These are phyloP conservation scores for Castanea crenata DNA, from an alignment of 306 rosid species.

Conservation along the genomic window DNA sequence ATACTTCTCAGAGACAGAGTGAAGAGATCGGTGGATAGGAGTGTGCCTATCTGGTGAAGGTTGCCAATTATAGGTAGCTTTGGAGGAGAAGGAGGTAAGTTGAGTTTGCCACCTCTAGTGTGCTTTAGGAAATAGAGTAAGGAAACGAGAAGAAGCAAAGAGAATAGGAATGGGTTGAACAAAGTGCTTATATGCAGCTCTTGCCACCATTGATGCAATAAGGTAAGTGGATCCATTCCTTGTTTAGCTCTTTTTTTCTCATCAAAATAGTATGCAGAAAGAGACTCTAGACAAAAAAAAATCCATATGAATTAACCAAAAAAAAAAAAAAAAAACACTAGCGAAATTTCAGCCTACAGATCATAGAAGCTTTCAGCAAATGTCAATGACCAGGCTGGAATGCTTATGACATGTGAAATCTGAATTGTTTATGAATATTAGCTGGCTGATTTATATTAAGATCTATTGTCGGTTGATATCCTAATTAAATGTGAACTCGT, in stretches of 20 bases:
- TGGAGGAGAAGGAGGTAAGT: constrained; percentile 8
- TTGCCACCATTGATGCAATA: not conserved
- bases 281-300: not conserved
- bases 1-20: constrained; percentile 9
- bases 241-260: not conserved
- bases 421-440: not conserved
- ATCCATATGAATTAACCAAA: too few species aligned
- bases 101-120: not conserved
- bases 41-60: constrained; percentile 38
- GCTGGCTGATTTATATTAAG: too few species aligned
- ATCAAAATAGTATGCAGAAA: not conserved
- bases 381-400: too few species aligned
- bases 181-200: not conserved
- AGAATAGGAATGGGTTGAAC: not conserved
- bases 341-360: not conserved
- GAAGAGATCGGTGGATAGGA: constrained; percentile 23
- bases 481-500: too few species aligned
- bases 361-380: too few species aligned
- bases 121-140: not conserved
- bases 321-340: too few species aligned
- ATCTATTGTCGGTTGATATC: too few species aligned
- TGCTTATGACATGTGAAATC: not conserved
- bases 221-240: not conserved
- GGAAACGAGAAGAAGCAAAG: not conserved
- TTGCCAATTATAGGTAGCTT: constrained; percentile 40